Evolutionary conservation across 202 grass and related monocot species (phyloP).

Genomic region (Panicum virgatum): DNA sequence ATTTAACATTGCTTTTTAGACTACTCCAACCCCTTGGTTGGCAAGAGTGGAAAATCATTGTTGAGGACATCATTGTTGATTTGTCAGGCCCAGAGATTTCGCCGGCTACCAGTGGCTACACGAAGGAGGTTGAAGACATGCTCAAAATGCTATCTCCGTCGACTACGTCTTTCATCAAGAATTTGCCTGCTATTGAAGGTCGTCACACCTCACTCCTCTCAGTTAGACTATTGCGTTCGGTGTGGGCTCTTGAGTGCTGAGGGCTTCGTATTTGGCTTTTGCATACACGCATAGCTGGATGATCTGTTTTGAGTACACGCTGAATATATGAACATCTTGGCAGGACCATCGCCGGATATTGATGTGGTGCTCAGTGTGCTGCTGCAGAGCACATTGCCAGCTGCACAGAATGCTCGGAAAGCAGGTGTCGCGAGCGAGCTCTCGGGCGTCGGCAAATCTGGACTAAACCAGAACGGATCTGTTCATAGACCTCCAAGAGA

Average conservation of each 20-base stretch:
- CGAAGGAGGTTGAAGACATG: conserved; percentile 66
- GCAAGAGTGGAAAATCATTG: not conserved
- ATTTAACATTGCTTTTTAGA: not conserved
- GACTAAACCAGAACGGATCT: conserved; percentile 78
- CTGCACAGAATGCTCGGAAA: conserved; percentile 45
- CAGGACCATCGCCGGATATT: conserved; percentile 76
- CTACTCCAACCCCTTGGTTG: not conserved
- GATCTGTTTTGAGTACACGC: not conserved
- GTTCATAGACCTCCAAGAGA: conserved; percentile 55
- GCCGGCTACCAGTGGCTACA: conserved; percentile 49
- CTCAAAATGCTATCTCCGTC: conserved; percentile 68
- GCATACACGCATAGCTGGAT: not conserved
- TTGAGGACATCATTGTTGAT: conserved; percentile 20
- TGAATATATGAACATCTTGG: conserved; percentile 16
- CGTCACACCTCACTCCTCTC: not conserved
- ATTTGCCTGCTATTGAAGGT: conserved; percentile 95
- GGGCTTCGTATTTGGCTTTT: conserved; percentile 10
- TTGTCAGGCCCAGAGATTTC: conserved; percentile 62
- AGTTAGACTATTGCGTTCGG: not conserved
- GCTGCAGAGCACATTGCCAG: conserved; percentile 66
- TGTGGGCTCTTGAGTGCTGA: not conserved
- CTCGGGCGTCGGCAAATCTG: conserved; percentile 46
- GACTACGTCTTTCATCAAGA: conserved; percentile 61
- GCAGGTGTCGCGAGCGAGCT: conserved; percentile 47
- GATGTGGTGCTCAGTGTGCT: conserved; percentile 78